phyloP scores from a whole-genome alignment of 192 early-diverging fungal species.

The Entrophospora sp. region DNA sequence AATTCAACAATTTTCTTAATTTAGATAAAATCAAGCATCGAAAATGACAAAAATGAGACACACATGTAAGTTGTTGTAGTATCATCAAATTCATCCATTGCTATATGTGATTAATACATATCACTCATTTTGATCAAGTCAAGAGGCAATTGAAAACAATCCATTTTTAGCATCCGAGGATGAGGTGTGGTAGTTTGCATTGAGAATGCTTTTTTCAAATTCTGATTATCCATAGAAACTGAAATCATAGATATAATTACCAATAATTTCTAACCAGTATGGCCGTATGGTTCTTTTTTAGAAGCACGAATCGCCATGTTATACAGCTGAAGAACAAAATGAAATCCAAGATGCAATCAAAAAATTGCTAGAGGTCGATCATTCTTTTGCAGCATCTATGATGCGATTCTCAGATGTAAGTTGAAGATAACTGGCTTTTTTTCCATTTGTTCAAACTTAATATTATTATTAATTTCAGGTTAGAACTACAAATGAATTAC shows the following conservation, averaged over 20 bases:
- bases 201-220: too few relatives aligned
- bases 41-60: not conserved
- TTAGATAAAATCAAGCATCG: not conserved
- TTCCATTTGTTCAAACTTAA: slow-evolving; percentile 20
- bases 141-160: not conserved
- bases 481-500: slow-evolving; percentile 10
- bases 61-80: not conserved
- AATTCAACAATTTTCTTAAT: not conserved
- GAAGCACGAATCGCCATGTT: not conserved
- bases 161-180: not conserved
- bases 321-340: not conserved
- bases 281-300: not conserved
- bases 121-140: too few relatives aligned
- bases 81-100: too few relatives aligned
- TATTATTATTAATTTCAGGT: slow-evolving; percentile 20
- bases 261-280: too few relatives aligned
- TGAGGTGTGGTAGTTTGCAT: slow-evolving; percentile 2
- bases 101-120: too few relatives aligned
- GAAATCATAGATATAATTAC: not conserved
- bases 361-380: slow-evolving; percentile 18
- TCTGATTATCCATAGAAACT: too few relatives aligned
- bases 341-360: slow-evolving; percentile 10
- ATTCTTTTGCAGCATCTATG: slow-evolving; percentile 14
- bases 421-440: slow-evolving; percentile 10
- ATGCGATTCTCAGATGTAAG: slow-evolving; percentile 21